Conservation (phyloP, 2,329 filamentous ascomycete species). For the Lomentospora prolificans region DNA sequence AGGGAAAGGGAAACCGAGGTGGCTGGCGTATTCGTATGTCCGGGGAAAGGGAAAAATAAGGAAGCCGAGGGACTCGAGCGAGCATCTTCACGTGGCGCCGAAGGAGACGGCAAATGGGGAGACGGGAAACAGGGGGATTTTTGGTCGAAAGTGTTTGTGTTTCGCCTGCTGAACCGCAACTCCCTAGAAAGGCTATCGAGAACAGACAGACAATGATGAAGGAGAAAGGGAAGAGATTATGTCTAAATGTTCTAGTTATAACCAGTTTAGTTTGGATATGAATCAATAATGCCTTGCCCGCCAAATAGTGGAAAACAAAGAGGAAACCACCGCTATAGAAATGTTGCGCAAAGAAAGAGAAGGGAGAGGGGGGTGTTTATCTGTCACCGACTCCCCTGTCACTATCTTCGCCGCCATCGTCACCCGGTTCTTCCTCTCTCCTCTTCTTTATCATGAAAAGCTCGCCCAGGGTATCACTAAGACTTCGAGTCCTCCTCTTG, state of each 20-base stretch:
- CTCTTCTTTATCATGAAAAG: conserved; percentile 27
- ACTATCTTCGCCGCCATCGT: not conserved
- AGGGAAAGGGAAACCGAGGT: too few species aligned
- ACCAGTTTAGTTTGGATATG: not conserved
- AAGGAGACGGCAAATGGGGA: too few species aligned
- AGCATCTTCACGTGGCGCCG: too few species aligned
- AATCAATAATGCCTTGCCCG: not conserved
- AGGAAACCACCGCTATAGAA: too few species aligned
- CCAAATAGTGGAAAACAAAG: not conserved
- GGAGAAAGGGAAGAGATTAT: not conserved
- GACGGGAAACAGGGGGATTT: too few species aligned
- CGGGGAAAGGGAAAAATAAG: too few species aligned
- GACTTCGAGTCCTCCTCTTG: conserved; percentile 26
- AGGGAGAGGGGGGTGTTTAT: not conserved
- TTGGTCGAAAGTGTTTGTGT: too few species aligned
- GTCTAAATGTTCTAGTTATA: not conserved
- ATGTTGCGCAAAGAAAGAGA: conserved; percentile 3
- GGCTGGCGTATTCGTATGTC: too few species aligned
- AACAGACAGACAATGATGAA: not conserved
- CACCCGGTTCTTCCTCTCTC: conserved; percentile 17
- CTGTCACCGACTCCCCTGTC: not conserved
- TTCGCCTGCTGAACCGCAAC: too few species aligned
- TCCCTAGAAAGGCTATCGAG: too few species aligned
- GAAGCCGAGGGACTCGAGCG: too few species aligned
- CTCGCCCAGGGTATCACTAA: conserved; percentile 31